Base-by-base conservation (phyloP, 345 rosid species). In the Eucalyptus grandis region DNA sequence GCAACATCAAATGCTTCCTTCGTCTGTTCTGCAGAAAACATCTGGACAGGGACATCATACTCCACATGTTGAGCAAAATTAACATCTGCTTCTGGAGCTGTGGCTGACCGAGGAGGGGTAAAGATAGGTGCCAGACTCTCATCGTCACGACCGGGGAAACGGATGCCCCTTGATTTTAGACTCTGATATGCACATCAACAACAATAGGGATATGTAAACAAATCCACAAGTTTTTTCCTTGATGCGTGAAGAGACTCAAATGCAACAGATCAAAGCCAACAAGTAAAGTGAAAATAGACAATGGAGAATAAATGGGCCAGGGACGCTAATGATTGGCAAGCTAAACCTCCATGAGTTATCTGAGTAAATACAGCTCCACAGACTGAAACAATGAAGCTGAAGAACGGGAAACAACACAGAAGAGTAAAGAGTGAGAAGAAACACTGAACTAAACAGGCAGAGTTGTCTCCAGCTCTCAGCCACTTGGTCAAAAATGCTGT, bases 81-180 rank as follows among this genome's bases (percentile, higher is more conserved):
- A 56, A 90, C 90, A 91, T 92, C 95, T 87, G 89, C 92, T 88
- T 97, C 98, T 34, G 93, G 93, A 69, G 94, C 95, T 40, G 95
- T 93, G 90, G 92, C 94, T 83, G 99, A 93, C 88, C 94, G 95
- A 89, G 99, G 94, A 90, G 99, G 99, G 14, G 99, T 98, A 90
- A 98, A 97, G 87, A 98, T 96, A 69, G 99, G 99, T 67, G 95
- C 99, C 94, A 97, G 90, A 91, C 99, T 98, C 94, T 98, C 99
- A 62, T 92, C 89, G 91, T 98, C 99, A 91, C 99, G 97, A 69
- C 98, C 99, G 87, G 99, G 99, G 92, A 98, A 98, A 22, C 98
- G 95, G 69, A 98, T 95, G 34, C 99, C 99, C 93, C 99, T 94
- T 58, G 98, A 92, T 94, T 91, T 98, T 88, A 98, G 90, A 92